Base-by-base conservation (phyloP, 2,329 filamentous ascomycete genomes). In the Cordyceps cicadae region DNA sequence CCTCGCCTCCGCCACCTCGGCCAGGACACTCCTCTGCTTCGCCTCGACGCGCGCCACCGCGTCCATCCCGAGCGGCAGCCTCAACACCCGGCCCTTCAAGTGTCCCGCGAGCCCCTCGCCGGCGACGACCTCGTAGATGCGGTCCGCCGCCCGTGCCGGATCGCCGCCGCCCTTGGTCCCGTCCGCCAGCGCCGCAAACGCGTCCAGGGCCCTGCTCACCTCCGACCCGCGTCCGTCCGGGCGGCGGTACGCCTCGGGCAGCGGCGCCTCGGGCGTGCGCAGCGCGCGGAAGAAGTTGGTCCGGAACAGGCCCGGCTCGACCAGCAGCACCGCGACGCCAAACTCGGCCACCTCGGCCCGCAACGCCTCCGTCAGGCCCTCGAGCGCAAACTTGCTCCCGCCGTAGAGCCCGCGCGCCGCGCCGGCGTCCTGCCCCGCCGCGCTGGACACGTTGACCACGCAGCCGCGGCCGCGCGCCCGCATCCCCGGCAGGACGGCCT, bases 41-140 rank as follows among this genome's bases (percentile, higher is more conserved):
- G 48, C 50, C 48, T 48, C 41, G 14, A 54, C 32, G 5, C 49
- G 34, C 1, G 24, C 46, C 9, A 48, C 12, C 4, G 68, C 68
- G 65, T 77, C 75, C 19, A 64, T 66, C 0, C 74, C 75, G 4
- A 77, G 61, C 6, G 71, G 67, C 21, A 61, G 53, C 4, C 60
- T 24, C n/a, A 58, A 29, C 3, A 48, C 29, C 17, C 49, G 53
- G n/a, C 60, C 60, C 7, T 12, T 62, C 17, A 59, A 32, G 5
- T 7, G 11, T 3, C 54, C 66, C 2, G 60, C 67, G 17, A 67
- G 58, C 0, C 66, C 69, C 17, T 79, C 79, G 41, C 81, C 75
- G 6, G 79, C 71, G 3, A 79, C 79, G 21, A 83, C 67, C 62
- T 83, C 77, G 65, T 81, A 82, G 69, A 82, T 80, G 1, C 74